These are phyloP conservation scores for Tylopilus subfusipes DNA, from an alignment of 768 basidiomycete genomes.

Conservation along the genomic window DNA sequence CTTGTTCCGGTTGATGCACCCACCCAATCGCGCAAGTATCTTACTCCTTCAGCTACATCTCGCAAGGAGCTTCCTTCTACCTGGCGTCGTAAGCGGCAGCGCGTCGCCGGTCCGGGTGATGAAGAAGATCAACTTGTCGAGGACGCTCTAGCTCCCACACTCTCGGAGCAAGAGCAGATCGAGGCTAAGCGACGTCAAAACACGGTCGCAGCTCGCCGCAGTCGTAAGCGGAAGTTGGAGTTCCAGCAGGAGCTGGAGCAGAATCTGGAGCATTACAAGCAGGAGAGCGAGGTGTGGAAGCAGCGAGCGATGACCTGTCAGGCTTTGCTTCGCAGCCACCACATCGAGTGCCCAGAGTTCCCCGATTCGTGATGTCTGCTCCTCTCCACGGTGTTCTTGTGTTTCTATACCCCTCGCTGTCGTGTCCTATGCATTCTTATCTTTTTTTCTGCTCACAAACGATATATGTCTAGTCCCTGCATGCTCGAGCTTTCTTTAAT, in stretches of 20 bases:
- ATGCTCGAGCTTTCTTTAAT: slow-evolving; percentile 21
- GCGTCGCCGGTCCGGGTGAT: slow-evolving; percentile 44
- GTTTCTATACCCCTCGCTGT: slow-evolving; percentile 5
- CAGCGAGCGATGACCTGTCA: slow-evolving; percentile 46
- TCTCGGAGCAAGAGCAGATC: slow-evolving; percentile 63
- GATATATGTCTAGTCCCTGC: not conserved
- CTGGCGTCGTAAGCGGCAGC: slow-evolving; percentile 61
- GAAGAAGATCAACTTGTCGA: slow-evolving; percentile 42
- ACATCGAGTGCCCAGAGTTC: slow-evolving; percentile 54
- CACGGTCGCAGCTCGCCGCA: slow-evolving; percentile 79
- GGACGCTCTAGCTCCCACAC: slow-evolving; percentile 34
- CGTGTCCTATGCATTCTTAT: not conserved
- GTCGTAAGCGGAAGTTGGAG: slow-evolving; percentile 69
- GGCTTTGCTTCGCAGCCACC: slow-evolving; percentile 54
- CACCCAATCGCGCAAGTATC: slow-evolving; percentile 73
- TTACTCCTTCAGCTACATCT: slow-evolving; percentile 70
- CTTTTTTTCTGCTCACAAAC: slow-evolving; percentile 11
- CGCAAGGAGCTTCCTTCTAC: slow-evolving; percentile 74
- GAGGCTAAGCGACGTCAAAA: slow-evolving; percentile 80
- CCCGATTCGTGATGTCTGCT: slow-evolving; percentile 22
- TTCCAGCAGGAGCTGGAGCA: slow-evolving; percentile 66
- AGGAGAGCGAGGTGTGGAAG: slow-evolving; percentile 63
- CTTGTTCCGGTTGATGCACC: slow-evolving; percentile 75
- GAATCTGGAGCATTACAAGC: slow-evolving; percentile 46
- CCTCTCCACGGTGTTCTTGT: not conserved